Conservation (phyloP, 495 filamentous ascomycete species). For the Bacidia rubella region DNA sequence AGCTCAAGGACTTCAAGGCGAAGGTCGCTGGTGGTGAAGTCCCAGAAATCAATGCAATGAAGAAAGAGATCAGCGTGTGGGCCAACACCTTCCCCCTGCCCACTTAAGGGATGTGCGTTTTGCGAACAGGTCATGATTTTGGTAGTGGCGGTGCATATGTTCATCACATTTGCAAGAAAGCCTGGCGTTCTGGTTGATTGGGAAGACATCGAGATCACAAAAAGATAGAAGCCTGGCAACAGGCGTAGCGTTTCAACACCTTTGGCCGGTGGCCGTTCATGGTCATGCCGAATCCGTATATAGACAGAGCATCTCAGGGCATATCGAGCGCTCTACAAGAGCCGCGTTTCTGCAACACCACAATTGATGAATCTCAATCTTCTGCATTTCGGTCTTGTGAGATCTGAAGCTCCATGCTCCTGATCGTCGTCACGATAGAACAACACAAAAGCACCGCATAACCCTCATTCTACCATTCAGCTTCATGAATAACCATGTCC, state of each 20-base stretch:
- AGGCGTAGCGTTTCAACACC: neutral
- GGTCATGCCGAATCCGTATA: neutral
- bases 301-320: too few relatives aligned
- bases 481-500: too few relatives aligned
- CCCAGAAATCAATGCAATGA: constrained; percentile 63
- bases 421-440: too few relatives aligned
- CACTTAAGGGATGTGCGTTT: constrained; percentile 31
- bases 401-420: too few relatives aligned
- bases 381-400: too few relatives aligned
- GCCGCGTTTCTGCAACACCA: too few relatives aligned
- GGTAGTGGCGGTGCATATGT: constrained; percentile 10
- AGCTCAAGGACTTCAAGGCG: constrained; percentile 97
- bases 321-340: too few relatives aligned
- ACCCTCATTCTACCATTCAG: too few relatives aligned
- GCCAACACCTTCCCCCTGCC: constrained; percentile 86
- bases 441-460: too few relatives aligned
- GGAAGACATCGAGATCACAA: neutral
- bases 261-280: neutral
- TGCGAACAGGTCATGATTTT: too few relatives aligned
- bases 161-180: constrained; percentile 16
- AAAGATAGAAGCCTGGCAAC: neutral
- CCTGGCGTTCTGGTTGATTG: neutral
- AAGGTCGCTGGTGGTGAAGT: constrained; percentile 70
- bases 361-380: too few relatives aligned
- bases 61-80: constrained; percentile 83